Evolutionary conservation across 768 basidiomycete genomes (phyloP).

Genomic region (Sarcodon aspratus): DNA sequence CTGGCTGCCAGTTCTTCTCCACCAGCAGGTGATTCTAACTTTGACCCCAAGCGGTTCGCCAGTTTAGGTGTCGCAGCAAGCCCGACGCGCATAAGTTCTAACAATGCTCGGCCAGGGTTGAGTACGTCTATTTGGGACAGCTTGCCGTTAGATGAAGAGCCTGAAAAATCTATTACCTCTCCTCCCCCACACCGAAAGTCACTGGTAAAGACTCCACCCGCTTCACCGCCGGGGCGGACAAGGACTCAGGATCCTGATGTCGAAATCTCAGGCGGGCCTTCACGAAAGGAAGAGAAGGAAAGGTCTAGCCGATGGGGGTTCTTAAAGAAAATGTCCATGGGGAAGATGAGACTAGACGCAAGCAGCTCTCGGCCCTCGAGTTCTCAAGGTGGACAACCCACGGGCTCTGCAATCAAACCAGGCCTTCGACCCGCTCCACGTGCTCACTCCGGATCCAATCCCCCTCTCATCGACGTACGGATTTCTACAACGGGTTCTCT

Average conservation of each 20-base stretch:
- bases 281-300: slow-evolving; percentile 30
- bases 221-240: neutral
- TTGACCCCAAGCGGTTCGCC: slow-evolving; percentile 47
- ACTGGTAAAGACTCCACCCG: neutral
- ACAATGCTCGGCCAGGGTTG: slow-evolving; percentile 27
- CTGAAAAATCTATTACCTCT: neutral
- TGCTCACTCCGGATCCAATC: neutral
- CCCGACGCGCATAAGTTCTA: slow-evolving; percentile 12
- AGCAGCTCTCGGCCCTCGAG: slow-evolving; percentile 22
- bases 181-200: neutral
- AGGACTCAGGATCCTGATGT: too few relatives aligned
- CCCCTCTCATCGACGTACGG: slow-evolving; percentile 3
- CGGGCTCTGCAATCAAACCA: too few relatives aligned
- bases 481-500: neutral
- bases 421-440: too few relatives aligned
- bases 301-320: slow-evolving; percentile 86
- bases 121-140: slow-evolving; percentile 40
- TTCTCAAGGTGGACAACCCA: slow-evolving; percentile 17
- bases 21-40: slow-evolving; percentile 18
- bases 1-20: slow-evolving; percentile 25
- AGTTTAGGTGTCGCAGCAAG: slow-evolving; percentile 46
- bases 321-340: slow-evolving; percentile 98
- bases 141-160: slow-evolving; percentile 23
- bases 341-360: slow-evolving; percentile 66
- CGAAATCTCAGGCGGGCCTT: neutral